Conservation (phyloP, 2,329 filamentous ascomycete genomes). For the Aschersonia sp. region DNA sequence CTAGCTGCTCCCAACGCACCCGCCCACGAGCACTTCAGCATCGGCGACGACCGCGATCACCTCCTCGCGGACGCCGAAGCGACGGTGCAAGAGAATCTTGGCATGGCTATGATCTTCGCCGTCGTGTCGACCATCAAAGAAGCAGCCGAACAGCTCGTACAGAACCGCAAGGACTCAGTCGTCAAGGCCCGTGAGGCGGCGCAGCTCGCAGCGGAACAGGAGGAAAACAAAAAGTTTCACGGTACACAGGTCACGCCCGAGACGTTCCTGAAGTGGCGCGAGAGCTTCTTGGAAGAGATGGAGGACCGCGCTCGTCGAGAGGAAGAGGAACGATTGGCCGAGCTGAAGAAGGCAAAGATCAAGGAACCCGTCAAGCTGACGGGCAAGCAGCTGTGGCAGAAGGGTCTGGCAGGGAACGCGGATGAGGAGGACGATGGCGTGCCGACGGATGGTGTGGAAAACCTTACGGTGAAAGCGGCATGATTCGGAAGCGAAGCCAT, state of each 20-base stretch:
- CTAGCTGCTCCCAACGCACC: slow-evolving; percentile 55
- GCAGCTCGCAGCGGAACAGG: slow-evolving; percentile 52
- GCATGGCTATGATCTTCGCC: slow-evolving; percentile 96
- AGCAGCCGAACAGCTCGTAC: slow-evolving; percentile 70
- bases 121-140: slow-evolving; percentile 82
- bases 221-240: slow-evolving; percentile 95
- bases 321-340: slow-evolving; percentile 68
- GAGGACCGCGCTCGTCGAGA: slow-evolving; percentile 53
- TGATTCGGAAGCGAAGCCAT: slow-evolving; percentile 9
- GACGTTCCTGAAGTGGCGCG: slow-evolving; percentile 72
- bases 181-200: slow-evolving; percentile 43
- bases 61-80: slow-evolving; percentile 59
- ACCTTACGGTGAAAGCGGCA: slow-evolving; percentile 52
- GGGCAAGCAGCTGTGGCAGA: slow-evolving; percentile 67
- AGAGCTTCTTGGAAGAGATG: slow-evolving; percentile 66
- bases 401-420: slow-evolving; percentile 51
- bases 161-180: slow-evolving; percentile 53
- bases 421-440: slow-evolving; percentile 51
- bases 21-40: slow-evolving; percentile 58
- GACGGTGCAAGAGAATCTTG: slow-evolving; percentile 80
- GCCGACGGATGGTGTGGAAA: slow-evolving; percentile 47
- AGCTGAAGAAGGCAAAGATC: slow-evolving; percentile 63
- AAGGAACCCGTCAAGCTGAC: slow-evolving; percentile 64
- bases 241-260: slow-evolving; percentile 80
- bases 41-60: slow-evolving; percentile 63